A percentile compares a stretch with the other conserved stretches of the same genome.
Evolutionary conservation across 768 basidiomycete genomes (phyloP).

Genomic region (Rhizopogon sp.): DNA sequence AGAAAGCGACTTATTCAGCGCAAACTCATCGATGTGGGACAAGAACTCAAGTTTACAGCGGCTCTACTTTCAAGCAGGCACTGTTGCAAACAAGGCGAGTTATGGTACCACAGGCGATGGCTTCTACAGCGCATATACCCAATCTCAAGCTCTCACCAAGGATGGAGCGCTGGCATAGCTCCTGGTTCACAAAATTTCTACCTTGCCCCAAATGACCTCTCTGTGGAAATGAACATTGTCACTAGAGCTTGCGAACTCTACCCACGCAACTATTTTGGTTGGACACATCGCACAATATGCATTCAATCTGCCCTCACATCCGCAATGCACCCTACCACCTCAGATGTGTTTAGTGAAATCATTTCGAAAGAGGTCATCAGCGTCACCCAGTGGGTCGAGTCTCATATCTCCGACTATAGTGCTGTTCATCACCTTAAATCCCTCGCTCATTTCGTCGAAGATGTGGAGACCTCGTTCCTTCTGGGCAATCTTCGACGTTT

Average conservation of each 20-base stretch:
- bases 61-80: constrained; percentile 48
- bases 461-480: constrained; percentile 10
- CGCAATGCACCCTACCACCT: constrained; percentile 12
- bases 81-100: constrained; percentile 57
- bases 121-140: constrained; percentile 36
- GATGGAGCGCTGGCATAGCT: background rate
- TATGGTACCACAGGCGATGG: constrained; percentile 75
- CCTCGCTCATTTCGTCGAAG: constrained; percentile 19
- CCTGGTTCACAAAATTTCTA: constrained; percentile 6
- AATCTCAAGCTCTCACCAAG: background rate
- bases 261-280: constrained; percentile 72
- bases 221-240: constrained; percentile 44
- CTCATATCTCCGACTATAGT: constrained; percentile 65
- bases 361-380: constrained; percentile 34
- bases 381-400: constrained; percentile 49
- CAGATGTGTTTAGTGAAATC: constrained; percentile 20
- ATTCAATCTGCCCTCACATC: constrained; percentile 27
- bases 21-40: constrained; percentile 29
- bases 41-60: constrained; percentile 44
- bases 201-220: constrained; percentile 32
- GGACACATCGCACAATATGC: constrained; percentile 57
- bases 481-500: constrained; percentile 6
- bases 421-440: constrained; percentile 51
- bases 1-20: constrained; percentile 49
- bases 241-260: constrained; percentile 53